phyloP scores from a whole-genome alignment of 495 filamentous ascomycete species.

The Trypethelium eluteriae region DNA sequence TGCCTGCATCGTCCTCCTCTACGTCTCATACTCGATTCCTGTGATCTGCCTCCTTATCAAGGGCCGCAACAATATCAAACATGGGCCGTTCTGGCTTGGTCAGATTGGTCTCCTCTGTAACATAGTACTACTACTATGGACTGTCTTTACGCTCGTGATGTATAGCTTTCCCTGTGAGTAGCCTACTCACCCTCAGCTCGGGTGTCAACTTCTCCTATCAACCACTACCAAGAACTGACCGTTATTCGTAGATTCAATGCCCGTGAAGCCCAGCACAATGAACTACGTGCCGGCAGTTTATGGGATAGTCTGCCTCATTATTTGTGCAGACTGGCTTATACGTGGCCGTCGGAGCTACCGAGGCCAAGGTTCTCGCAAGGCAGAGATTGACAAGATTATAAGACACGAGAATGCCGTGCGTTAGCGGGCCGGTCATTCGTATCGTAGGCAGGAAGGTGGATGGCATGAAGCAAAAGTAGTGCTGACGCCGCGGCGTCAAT shows the following conservation, averaged over 20 bases:
- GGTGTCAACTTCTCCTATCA: too few relatives aligned
- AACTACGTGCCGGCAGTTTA: slow-evolving; percentile 31
- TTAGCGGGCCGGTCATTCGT: background rate
- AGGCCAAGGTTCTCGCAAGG: background rate
- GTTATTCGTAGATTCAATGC: slow-evolving; percentile 14
- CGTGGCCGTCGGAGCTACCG: slow-evolving; percentile 26
- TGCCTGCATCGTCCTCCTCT: slow-evolving; percentile 32
- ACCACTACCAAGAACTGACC: background rate
- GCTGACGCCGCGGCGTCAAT: background rate
- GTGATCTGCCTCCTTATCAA: slow-evolving; percentile 26
- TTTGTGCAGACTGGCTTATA: slow-evolving; percentile 25
- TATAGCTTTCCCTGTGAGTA: slow-evolving; percentile 29
- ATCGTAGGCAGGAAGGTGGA: background rate
- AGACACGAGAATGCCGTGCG: background rate
- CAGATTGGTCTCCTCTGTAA: slow-evolving; percentile 28
- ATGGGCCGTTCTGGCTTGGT: slow-evolving; percentile 33
- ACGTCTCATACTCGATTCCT: slow-evolving; percentile 31
- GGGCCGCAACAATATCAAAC: slow-evolving; percentile 28
- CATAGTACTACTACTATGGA: slow-evolving; percentile 29
- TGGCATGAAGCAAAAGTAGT: background rate
- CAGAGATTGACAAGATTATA: background rate
- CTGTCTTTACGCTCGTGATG: slow-evolving; percentile 32
- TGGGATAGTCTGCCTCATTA: slow-evolving; percentile 25
- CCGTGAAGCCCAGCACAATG: slow-evolving; percentile 27
- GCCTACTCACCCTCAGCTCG: too few relatives aligned